phyloP scores from a whole-genome alignment of 352 stramenopile genomes.

The Phytophthora pini region DNA sequence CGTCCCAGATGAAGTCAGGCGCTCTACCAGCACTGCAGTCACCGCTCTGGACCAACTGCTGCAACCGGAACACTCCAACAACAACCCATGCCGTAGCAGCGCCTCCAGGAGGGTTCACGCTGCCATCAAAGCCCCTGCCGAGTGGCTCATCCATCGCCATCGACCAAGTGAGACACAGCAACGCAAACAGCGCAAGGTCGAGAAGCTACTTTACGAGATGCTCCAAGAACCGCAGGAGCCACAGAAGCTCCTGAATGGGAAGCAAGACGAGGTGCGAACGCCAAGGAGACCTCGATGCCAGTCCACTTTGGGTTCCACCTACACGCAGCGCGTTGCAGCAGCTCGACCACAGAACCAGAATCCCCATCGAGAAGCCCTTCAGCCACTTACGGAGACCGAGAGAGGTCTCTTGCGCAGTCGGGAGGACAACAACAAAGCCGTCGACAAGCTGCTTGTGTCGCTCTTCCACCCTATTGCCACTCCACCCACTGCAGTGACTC shows the following conservation, averaged over 20 bases:
- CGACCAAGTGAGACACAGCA: conserved; percentile 46
- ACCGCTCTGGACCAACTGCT: conserved; percentile 25
- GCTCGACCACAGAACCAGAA: conserved; percentile 24
- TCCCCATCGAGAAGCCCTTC: conserved; percentile 17
- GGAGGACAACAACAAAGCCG: conserved; percentile 50
- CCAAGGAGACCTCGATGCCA: conserved; percentile 37
- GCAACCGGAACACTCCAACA: conserved; percentile 11
- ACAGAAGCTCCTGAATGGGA: conserved; percentile 5
- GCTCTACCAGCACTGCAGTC: conserved; percentile 8
- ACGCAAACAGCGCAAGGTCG: conserved; percentile 49
- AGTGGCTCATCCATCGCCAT: conserved; percentile 72
- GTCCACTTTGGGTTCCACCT: conserved; percentile 45
- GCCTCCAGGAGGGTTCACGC: conserved; percentile 16
- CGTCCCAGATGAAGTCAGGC: not conserved
- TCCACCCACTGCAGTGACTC: conserved; percentile 6
- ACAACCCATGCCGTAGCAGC: conserved; percentile 1
- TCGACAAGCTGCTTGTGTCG: conserved; percentile 49
- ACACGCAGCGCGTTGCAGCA: conserved; percentile 45
- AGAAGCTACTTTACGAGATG: conserved; percentile 50
- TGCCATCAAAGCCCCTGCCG: conserved; percentile 42
- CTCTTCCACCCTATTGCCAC: conserved; percentile 39
- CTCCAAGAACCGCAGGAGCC: conserved; percentile 13
- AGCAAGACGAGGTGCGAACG: conserved; percentile 21
- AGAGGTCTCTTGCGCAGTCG: conserved; percentile 35
- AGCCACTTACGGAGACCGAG: conserved; percentile 40